Conservation (phyloP, 257 asterid species). For the Euphrasia confusa region DNA sequence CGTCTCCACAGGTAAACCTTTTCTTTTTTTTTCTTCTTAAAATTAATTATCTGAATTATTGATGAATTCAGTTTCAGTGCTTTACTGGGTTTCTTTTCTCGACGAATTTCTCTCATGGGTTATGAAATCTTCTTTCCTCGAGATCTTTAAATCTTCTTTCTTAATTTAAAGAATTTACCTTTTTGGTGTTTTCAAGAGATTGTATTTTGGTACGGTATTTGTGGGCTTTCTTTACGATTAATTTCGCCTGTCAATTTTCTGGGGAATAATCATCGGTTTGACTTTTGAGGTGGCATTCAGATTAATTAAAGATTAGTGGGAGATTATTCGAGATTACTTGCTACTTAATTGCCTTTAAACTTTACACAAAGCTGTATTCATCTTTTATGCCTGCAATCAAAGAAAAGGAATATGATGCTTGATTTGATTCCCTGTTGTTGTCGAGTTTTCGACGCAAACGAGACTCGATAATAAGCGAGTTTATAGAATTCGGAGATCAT, state of each 20-base stretch:
- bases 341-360: neutral
- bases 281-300: constrained; percentile 15
- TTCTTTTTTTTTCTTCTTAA: neutral
- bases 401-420: too few relatives aligned
- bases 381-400: neutral
- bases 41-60: neutral
- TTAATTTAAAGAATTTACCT: neutral
- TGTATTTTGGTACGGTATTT: constrained; percentile 12
- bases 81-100: too few relatives aligned
- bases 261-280: constrained; percentile 8
- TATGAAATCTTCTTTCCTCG: neutral
- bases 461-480: too few relatives aligned
- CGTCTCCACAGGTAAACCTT: constrained; percentile 22
- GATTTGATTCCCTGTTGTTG: too few relatives aligned
- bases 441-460: too few relatives aligned
- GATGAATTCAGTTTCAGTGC: neutral
- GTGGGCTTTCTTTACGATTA: neutral
- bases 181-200: neutral
- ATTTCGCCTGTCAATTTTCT: constrained; percentile 7
- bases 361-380: neutral
- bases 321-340: neutral
- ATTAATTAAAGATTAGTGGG: neutral
- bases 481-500: neutral
- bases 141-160: constrained; percentile 12
- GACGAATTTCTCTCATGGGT: neutral